Percentiles rank a stretch among this genome's conserved stretches.
Evolutionary conservation across 164 flowering plant genomes (phyloP).

Genomic region (Akebia trifoliata): DNA sequence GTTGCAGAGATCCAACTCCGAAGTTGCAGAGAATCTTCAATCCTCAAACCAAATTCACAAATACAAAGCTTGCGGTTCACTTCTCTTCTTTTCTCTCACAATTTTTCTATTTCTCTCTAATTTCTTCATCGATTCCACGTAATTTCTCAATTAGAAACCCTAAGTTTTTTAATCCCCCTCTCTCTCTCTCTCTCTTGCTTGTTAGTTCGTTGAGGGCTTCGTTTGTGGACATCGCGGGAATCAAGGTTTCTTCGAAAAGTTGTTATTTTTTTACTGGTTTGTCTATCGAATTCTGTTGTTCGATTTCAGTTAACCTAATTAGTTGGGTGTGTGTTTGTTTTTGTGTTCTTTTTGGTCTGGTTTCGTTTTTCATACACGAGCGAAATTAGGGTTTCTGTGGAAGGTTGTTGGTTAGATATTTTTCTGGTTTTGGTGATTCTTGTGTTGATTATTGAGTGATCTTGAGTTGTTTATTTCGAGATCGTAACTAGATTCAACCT

Average conservation of each 20-base stretch:
- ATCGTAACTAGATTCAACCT: not conserved
- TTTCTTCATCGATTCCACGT: not conserved
- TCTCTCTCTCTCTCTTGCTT: too few species aligned
- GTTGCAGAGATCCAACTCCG: constrained; percentile 8
- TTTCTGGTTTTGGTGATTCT: not conserved
- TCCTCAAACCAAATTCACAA: not conserved
- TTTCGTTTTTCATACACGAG: too few species aligned
- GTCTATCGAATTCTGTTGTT: too few species aligned
- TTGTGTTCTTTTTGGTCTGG: too few species aligned
- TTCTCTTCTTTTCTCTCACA: not conserved
- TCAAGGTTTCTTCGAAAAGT: too few species aligned
- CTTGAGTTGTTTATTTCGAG: not conserved
- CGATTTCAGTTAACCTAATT: too few species aligned
- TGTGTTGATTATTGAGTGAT: not conserved
- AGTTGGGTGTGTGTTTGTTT: too few species aligned
- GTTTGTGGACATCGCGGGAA: too few species aligned
- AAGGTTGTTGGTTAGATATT: not conserved
- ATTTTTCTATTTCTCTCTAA: not conserved
- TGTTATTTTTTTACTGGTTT: too few species aligned
- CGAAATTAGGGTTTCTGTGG: not conserved
- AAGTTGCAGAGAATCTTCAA: constrained; percentile 5
- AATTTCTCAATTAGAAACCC: not conserved
- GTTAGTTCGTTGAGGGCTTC: too few species aligned
- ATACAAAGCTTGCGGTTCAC: constrained; percentile 8
- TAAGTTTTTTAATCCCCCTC: not conserved